A percentile compares a stretch with the other conserved stretches of the same genome.
Evolutionary conservation across 306 rosid genomes (phyloP).

Genomic region (Prinsepia uniflora): DNA sequence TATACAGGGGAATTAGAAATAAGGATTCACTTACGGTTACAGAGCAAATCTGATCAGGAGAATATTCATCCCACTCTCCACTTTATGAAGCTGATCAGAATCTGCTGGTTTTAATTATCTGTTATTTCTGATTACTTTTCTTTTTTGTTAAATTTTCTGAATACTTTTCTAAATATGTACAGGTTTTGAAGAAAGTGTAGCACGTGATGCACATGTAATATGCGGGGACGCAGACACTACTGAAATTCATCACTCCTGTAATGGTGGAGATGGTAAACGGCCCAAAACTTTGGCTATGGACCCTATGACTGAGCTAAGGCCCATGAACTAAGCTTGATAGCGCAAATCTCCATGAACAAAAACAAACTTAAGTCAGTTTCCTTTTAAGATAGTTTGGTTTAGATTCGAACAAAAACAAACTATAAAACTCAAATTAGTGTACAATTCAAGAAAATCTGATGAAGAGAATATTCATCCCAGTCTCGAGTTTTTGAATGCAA

Average conservation of each 20-base stretch:
- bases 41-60: not conserved
- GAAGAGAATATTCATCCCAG: conserved; percentile 14
- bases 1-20: not conserved
- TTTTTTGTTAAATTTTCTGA: not conserved
- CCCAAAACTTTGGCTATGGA: not conserved
- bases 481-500: not conserved
- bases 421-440: too few relatives aligned
- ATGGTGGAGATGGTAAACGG: not conserved
- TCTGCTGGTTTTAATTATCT: conserved; percentile 5
- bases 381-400: too few relatives aligned
- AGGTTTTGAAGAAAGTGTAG: not conserved
- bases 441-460: too few relatives aligned
- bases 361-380: too few relatives aligned
- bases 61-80: conserved; percentile 12
- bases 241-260: not conserved
- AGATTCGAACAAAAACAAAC: too few relatives aligned
- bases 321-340: not conserved
- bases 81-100: conserved; percentile 6
- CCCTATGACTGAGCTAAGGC: not conserved
- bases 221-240: not conserved
- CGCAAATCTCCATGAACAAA: too few relatives aligned
- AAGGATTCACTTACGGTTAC: conserved; percentile 6
- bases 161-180: not conserved
- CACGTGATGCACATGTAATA: conserved; percentile 13
- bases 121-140: not conserved